phyloP scores from a whole-genome alignment of 345 rosid species.

The Lenwebbia sp. region DNA sequence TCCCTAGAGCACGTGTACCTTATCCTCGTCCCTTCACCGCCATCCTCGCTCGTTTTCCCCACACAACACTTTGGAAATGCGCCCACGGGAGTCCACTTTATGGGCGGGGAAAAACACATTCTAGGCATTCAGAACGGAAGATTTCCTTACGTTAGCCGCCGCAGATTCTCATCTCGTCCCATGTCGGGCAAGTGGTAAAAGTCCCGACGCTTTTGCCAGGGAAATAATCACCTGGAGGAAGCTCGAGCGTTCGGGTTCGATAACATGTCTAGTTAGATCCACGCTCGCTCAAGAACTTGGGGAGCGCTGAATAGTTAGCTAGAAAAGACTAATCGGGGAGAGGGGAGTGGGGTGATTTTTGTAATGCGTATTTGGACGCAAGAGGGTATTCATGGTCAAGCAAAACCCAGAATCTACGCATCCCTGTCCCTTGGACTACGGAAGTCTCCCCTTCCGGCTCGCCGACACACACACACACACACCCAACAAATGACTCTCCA shows the following conservation, averaged over 20 bases:
- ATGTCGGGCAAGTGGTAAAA: neutral
- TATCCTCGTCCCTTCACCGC: neutral
- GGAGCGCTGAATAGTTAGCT: neutral
- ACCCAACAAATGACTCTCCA: neutral
- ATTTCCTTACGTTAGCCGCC: neutral
- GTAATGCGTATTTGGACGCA: neutral
- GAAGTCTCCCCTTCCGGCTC: neutral
- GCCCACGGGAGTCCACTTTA: neutral
- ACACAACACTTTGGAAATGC: neutral
- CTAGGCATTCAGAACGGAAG: too few relatives aligned
- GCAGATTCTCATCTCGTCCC: neutral
- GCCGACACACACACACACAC: neutral
- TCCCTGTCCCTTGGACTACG: neutral
- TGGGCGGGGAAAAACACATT: too few relatives aligned
- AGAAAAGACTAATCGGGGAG: neutral
- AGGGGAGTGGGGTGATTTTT: neutral
- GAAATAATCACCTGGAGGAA: neutral
- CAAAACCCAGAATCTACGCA: neutral
- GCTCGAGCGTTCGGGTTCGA: neutral
- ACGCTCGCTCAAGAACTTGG: accelerated
- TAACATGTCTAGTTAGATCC: neutral
- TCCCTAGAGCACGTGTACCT: neutral
- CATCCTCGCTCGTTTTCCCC: neutral
- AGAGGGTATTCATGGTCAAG: neutral
- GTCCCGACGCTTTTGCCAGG: neutral